Percentiles rank a stretch among this genome's conserved stretches.
phyloP scores from a whole-genome alignment of 2,329 filamentous ascomycete species.

The Colletotrichum sp. region DNA sequence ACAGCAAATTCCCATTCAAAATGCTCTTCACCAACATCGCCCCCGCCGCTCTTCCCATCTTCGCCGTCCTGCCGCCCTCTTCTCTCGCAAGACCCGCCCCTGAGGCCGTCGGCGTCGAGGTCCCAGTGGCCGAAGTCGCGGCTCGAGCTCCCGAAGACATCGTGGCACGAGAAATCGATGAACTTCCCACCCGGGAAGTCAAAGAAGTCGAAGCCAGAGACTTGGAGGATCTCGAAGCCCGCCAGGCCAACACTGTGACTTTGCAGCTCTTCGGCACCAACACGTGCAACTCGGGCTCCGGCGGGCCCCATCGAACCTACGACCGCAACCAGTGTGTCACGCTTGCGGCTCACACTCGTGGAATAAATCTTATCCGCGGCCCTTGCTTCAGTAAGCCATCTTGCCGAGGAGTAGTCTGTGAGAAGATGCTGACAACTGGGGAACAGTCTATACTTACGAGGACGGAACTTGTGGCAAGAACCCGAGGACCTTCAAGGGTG shows the following conservation, averaged over 20 bases:
- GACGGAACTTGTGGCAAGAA: background rate
- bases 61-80: background rate
- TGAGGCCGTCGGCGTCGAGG: background rate
- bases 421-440: background rate
- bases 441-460: background rate
- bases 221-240: background rate
- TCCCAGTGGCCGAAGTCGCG: background rate
- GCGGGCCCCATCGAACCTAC: background rate
- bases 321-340: background rate
- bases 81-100: background rate
- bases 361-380: background rate
- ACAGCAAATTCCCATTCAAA: background rate
- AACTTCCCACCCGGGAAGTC: background rate
- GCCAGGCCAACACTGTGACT: background rate
- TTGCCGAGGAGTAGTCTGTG: fast-evolving
- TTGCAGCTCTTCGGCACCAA: background rate
- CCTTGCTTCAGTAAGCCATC: background rate
- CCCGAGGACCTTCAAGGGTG: background rate
- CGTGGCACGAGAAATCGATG: background rate
- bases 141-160: background rate
- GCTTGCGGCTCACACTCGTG: background rate
- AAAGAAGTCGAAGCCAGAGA: background rate
- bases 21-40: background rate
- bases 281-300: background rate
- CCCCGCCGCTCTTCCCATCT: background rate